A percentile compares a stretch with the other conserved stretches of the same genome.
Evolutionary conservation across 2,329 filamentous ascomycete genomes (phyloP).

Genomic region (Madurella mycetomatis): DNA sequence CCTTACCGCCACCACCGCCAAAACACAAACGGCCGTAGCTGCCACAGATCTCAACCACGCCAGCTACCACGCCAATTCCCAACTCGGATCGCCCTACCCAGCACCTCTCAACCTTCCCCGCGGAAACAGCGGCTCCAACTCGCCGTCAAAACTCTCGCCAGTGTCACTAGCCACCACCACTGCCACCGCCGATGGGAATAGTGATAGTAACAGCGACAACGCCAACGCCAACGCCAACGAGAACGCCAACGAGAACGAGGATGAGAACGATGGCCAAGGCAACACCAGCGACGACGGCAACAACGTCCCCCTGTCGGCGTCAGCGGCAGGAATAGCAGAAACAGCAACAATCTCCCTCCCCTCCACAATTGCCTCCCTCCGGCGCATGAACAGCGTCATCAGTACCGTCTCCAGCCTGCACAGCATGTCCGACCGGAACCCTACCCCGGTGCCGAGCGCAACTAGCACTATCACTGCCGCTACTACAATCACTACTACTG

Average conservation of each 20-base stretch:
- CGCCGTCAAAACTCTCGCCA: too few species aligned
- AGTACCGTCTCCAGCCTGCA: constrained; percentile 23
- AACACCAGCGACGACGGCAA: background rate
- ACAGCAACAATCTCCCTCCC: background rate
- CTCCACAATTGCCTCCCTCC: constrained; percentile 48
- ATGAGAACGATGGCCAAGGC: background rate
- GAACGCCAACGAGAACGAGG: background rate
- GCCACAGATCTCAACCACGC: constrained; percentile 12
- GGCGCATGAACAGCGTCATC: constrained; percentile 54
- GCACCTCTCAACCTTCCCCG: background rate
- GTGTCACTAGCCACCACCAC: background rate
- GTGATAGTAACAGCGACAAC: background rate
- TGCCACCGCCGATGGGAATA: background rate
- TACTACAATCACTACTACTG: constrained; percentile 22
- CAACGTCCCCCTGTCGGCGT: background rate
- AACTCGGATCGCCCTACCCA: constrained; percentile 2
- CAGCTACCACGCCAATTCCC: constrained; percentile 12
- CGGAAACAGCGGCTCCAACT: background rate
- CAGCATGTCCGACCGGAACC: constrained; percentile 1
- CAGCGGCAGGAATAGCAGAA: too few species aligned
- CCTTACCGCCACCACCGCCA: background rate
- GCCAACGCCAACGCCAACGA: background rate
- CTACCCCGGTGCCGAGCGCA: background rate
- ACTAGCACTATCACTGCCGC: constrained; percentile 28
- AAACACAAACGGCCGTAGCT: background rate